Conservation (phyloP, 345 rosid genomes). For the Linum trigynum region DNA sequence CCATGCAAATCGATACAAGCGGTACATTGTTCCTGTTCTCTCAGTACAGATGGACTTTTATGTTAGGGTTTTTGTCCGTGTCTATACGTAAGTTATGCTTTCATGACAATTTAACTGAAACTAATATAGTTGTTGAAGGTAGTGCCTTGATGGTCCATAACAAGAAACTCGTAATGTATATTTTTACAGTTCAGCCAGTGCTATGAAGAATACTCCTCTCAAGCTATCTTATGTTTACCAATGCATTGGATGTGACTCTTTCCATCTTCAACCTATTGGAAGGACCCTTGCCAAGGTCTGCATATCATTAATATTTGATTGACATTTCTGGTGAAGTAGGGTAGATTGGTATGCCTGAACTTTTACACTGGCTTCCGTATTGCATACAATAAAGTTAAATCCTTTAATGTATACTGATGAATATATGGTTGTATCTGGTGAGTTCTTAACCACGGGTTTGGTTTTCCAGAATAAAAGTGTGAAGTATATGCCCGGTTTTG, state of each 20-base stretch:
- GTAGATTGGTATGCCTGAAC: not conserved
- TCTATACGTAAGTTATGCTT: constrained; percentile 62
- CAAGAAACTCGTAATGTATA: constrained; percentile 13
- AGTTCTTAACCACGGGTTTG: constrained; percentile 3
- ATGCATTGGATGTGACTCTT: constrained; percentile 95
- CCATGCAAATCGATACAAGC: constrained; percentile 98
- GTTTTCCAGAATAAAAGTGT: constrained; percentile 60
- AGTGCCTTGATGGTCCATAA: constrained; percentile 5
- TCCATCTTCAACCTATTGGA: constrained; percentile 88
- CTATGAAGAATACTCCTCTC: constrained; percentile 97
- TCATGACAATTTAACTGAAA: not conserved
- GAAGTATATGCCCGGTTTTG: constrained; percentile 87
- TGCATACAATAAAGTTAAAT: too few relatives aligned
- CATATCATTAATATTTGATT: not conserved
- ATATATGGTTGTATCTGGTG: not conserved
- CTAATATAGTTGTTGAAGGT: not conserved
- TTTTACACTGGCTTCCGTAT: too few relatives aligned
- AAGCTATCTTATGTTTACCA: constrained; percentile 97
- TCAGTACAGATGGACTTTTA: constrained; percentile 96
- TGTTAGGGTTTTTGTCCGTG: constrained; percentile 87
- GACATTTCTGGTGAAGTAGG: not conserved
- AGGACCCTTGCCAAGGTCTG: constrained; percentile 80
- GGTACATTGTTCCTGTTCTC: constrained; percentile 90
- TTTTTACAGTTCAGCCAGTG: constrained; percentile 83
- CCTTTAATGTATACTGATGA: too few relatives aligned